Evolutionary conservation across 495 filamentous ascomycete species (phyloP).

Genomic region (Corynascus novoguineensis): DNA sequence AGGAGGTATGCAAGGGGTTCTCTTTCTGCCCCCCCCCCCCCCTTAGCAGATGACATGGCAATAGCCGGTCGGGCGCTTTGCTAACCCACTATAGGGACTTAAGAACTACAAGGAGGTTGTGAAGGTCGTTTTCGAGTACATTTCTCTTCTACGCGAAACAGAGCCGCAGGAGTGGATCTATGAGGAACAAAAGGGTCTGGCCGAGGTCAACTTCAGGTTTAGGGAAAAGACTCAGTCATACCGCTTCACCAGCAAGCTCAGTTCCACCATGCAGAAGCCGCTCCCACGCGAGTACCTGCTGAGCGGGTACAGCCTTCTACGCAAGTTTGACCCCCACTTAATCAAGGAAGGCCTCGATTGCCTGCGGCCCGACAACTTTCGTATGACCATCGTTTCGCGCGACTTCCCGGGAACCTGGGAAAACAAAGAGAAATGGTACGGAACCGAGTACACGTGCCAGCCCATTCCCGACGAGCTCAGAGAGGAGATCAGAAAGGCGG

Average conservation of each 20-base stretch:
- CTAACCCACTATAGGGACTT: conserved; percentile 39
- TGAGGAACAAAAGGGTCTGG: conserved; percentile 80
- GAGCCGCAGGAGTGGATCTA: conserved; percentile 89
- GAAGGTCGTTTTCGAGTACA: conserved; percentile 89
- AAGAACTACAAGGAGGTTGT: conserved; percentile 82
- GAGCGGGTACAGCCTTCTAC: conserved; percentile 61
- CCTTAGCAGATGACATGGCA: not conserved
- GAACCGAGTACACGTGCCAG: conserved; percentile 85
- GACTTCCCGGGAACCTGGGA: conserved; percentile 81
- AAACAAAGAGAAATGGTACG: conserved; percentile 93
- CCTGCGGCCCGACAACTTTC: conserved; percentile 84
- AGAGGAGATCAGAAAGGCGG: conserved; percentile 59
- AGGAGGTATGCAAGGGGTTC: conserved; percentile 58
- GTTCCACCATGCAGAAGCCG: conserved; percentile 82
- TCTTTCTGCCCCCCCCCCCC: too few species aligned
- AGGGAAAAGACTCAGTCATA: conserved; percentile 87
- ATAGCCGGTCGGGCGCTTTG: too few species aligned
- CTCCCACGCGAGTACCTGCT: conserved; percentile 80
- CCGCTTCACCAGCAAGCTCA: conserved; percentile 77
- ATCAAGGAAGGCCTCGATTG: conserved; percentile 72
- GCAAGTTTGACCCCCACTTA: conserved; percentile 67
- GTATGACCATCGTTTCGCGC: conserved; percentile 72
- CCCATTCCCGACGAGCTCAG: conserved; percentile 75
- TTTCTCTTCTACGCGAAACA: conserved; percentile 75
- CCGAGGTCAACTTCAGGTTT: conserved; percentile 91